Percentiles rank a stretch among this genome's conserved stretches.
phyloP scores from a whole-genome alignment of 2,329 filamentous ascomycete species.

The Aaosphaeria pasadenensis region DNA sequence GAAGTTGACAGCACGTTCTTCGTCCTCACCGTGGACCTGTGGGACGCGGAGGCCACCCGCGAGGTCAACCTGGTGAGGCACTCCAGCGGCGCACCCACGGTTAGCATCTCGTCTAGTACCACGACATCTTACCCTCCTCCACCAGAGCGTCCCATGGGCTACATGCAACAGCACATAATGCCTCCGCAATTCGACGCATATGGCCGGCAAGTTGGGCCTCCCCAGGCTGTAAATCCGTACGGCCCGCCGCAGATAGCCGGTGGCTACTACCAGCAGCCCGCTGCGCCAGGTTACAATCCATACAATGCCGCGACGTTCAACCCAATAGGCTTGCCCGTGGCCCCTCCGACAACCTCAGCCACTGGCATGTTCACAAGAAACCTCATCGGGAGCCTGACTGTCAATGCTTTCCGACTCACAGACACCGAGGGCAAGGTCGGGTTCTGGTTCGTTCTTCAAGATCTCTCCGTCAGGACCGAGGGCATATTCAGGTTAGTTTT shows the following conservation, averaged over 20 bases:
- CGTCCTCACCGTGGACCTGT: conserved; percentile 67
- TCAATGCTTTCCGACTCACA: conserved; percentile 80
- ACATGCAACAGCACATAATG: conserved; percentile 9
- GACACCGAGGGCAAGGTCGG: conserved; percentile 79
- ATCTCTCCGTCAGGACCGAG: conserved; percentile 90
- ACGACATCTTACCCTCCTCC: conserved; percentile 71
- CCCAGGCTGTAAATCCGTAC: conserved; percentile 7
- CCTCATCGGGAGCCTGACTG: conserved; percentile 85
- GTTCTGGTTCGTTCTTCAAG: conserved; percentile 96
- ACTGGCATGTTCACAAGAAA: conserved; percentile 92
- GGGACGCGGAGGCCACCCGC: conserved; percentile 57
- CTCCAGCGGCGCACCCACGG: conserved; percentile 59
- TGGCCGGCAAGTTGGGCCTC: conserved; percentile 29
- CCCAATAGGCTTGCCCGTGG: conserved; percentile 12
- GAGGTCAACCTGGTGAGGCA: conserved; percentile 70
- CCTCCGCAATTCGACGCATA: conserved; percentile 39
- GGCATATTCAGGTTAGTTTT: conserved; percentile 75
- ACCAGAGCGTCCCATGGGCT: conserved; percentile 31
- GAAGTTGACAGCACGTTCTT: conserved; percentile 68
- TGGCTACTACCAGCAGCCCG: conserved; percentile 17
- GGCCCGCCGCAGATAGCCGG: conserved; percentile 4
- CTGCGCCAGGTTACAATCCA: conserved; percentile 1
- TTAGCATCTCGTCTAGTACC: conserved; percentile 76
- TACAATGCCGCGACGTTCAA: conserved; percentile 2
- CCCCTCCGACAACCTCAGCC: conserved; percentile 46